These are phyloP conservation scores for Penicillium nordicum DNA, from an alignment of 2,329 filamentous ascomycete genomes.

Conservation along the genomic window DNA sequence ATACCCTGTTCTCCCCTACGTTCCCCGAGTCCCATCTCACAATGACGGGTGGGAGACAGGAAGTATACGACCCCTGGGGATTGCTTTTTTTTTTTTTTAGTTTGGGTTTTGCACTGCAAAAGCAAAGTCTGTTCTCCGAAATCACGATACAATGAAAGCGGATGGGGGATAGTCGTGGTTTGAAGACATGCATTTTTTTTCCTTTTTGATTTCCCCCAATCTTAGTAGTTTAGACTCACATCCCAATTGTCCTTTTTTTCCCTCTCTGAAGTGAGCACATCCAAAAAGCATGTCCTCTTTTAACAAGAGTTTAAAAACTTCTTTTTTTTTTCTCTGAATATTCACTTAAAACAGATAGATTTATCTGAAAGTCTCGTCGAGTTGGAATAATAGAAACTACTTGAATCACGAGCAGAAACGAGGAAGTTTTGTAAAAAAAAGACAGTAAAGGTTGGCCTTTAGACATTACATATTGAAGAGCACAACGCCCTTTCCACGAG, in stretches of 20 bases:
- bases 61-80: slow-evolving; percentile 7
- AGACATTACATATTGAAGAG: background rate
- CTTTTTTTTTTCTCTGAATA: background rate
- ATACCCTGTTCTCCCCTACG: slow-evolving; percentile 1
- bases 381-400: background rate
- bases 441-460: background rate
- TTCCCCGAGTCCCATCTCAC: slow-evolving; percentile 4
- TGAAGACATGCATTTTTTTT: slow-evolving; percentile 35
- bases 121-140: slow-evolving; percentile 27
- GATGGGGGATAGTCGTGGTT: slow-evolving; percentile 28
- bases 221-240: slow-evolving; percentile 30
- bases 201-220: slow-evolving; percentile 21
- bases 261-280: slow-evolving; percentile 22
- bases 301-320: slow-evolving; percentile 14
- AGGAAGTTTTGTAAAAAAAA: background rate
- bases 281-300: slow-evolving; percentile 22
- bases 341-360: background rate
- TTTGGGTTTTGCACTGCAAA: slow-evolving; percentile 19
- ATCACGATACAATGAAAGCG: slow-evolving; percentile 39
- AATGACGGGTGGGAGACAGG: background rate
- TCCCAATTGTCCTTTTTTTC: slow-evolving; percentile 26
- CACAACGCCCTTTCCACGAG: background rate
- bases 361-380: background rate
- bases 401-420: background rate
- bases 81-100: slow-evolving; percentile 11